These are phyloP conservation scores for Suillus brevipes DNA, from an alignment of 768 basidiomycete genomes.

Conservation along the genomic window DNA sequence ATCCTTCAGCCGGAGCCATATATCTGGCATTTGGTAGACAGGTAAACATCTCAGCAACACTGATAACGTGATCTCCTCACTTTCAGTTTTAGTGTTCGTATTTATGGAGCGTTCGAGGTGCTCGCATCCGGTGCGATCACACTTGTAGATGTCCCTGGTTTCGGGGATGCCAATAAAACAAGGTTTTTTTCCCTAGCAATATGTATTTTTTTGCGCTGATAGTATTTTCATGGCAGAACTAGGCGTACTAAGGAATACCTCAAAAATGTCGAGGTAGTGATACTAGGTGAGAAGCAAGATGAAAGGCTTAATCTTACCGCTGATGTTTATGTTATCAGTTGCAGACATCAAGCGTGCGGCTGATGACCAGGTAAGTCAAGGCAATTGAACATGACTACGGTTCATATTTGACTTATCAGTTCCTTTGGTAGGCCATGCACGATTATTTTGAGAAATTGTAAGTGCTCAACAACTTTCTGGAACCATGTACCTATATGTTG, in stretches of 20 bases:
- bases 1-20: not conserved
- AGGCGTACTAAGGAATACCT: not conserved
- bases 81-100: not conserved
- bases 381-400: not conserved
- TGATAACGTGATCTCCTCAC: not conserved
- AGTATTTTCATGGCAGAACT: not conserved
- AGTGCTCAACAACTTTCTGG: not conserved
- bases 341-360: conserved; percentile 1
- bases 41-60: not conserved
- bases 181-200: no score
- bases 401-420: not conserved
- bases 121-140: not conserved
- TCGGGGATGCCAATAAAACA: not conserved
- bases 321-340: not conserved
- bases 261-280: not conserved
- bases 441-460: not conserved
- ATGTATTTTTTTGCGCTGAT: not conserved
- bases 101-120: not conserved
- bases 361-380: not conserved
- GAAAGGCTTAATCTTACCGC: not conserved
- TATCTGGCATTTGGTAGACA: not conserved
- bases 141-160: not conserved
- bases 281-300: not conserved
- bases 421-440: not conserved
- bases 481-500: not conserved